phyloP scores from a whole-genome alignment of 106 monocot genomes.

The Iris macrosiphon region DNA sequence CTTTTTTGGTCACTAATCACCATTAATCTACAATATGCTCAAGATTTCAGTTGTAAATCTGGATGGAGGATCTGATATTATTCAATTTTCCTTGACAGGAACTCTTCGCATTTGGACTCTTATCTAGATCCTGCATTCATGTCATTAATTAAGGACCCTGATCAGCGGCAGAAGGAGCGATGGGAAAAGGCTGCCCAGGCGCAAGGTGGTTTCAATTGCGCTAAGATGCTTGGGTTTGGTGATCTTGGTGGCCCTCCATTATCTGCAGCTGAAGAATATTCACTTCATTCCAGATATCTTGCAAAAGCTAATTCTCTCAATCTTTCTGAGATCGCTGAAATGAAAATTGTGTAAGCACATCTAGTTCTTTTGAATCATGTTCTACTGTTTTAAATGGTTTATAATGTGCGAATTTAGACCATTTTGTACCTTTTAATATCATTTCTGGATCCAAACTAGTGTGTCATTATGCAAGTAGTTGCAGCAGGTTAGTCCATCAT shows the following conservation, averaged over 20 bases:
- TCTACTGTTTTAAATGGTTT: no score
- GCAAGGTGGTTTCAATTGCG: conserved; percentile 72
- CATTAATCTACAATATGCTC: no score
- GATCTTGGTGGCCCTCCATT: conserved; percentile 92
- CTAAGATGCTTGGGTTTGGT: conserved; percentile 86
- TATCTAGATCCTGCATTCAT: conserved; percentile 95
- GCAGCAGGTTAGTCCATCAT: no score
- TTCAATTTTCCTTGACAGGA: conserved; percentile 28
- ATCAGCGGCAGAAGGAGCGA: conserved; percentile 72
- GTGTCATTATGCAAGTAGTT: no score
- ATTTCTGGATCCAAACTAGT: no score
- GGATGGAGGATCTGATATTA: not conserved
- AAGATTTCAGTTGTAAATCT: no score
- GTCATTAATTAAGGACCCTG: conserved; percentile 94
- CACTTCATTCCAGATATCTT: conserved; percentile 97
- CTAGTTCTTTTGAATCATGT: not conserved
- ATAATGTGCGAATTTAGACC: no score
- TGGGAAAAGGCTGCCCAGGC: conserved; percentile 75
- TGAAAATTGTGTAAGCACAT: conserved; percentile 93
- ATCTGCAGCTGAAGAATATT: conserved; percentile 91
- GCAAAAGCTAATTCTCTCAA: conserved; percentile 95
- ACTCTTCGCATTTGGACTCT: conserved; percentile 66
- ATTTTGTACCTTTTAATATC: no score
- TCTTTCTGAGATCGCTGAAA: conserved; percentile 97
- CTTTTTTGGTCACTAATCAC: no score